Evolutionary conservation across 208 protist genomes (phyloP).

Genomic region (Trypanosoma scelopori): DNA sequence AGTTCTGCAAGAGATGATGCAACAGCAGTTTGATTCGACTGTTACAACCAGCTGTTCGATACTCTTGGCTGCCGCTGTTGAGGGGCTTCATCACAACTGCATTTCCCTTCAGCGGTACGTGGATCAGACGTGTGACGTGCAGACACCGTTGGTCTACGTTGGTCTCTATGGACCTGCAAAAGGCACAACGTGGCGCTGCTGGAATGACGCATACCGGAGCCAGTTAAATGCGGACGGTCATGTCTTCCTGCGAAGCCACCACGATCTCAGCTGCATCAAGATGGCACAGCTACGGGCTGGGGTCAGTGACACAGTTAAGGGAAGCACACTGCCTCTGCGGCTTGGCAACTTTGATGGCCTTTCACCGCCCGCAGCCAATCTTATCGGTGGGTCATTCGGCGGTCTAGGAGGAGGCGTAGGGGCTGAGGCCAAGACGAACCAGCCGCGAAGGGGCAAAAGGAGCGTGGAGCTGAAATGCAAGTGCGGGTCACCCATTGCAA

Average conservation of each 20-base stretch:
- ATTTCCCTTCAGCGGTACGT: slow-evolving; percentile 76
- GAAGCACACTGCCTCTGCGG: slow-evolving; percentile 4
- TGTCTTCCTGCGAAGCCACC: slow-evolving; percentile 52
- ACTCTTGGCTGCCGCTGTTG: slow-evolving; percentile 61
- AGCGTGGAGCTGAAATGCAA: slow-evolving; percentile 68
- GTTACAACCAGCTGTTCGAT: slow-evolving; percentile 32
- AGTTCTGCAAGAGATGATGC: slow-evolving; percentile 42
- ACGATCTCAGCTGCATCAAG: slow-evolving; percentile 59
- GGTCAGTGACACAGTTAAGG: background rate
- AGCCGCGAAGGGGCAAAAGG: background rate
- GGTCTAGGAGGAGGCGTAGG: slow-evolving; percentile 9
- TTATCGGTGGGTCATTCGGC: slow-evolving; percentile 15
- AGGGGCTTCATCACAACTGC: slow-evolving; percentile 35
- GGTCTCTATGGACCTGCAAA: slow-evolving; percentile 42
- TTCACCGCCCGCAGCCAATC: slow-evolving; percentile 1
- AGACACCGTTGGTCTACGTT: slow-evolving; percentile 63
- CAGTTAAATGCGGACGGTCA: slow-evolving; percentile 57
- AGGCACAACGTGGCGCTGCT: slow-evolving; percentile 33
- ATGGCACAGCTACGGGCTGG: slow-evolving; percentile 32
- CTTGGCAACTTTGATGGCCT: slow-evolving; percentile 14
- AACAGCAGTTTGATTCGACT: slow-evolving; percentile 38
- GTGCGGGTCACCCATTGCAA: slow-evolving; percentile 69
- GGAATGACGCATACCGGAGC: slow-evolving; percentile 67
- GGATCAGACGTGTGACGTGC: slow-evolving; percentile 74
- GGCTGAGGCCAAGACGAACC: slow-evolving; percentile 6